Conservation (phyloP, 2,329 filamentous ascomycete genomes). For the Pleoardoris graminearum region DNA sequence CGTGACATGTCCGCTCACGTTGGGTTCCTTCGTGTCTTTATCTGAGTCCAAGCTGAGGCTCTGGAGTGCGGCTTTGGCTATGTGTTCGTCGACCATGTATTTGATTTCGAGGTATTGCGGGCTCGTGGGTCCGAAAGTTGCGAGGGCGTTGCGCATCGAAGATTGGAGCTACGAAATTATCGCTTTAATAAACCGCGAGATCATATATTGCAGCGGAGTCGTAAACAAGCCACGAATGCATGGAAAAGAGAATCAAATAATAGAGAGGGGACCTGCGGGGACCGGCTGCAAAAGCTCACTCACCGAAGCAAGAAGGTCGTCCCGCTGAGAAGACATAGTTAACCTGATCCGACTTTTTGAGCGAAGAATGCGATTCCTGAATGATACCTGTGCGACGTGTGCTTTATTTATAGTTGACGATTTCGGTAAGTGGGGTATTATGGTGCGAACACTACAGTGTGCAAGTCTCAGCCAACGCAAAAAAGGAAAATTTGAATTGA, state of each 20-base stretch:
- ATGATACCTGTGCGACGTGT: neutral
- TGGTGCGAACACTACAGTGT: no score
- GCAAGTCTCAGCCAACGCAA: no score
- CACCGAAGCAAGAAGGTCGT: constrained; percentile 36
- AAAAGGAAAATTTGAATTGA: no score
- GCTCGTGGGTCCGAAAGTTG: constrained; percentile 39
- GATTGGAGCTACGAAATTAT: constrained; percentile 34
- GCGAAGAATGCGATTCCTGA: neutral
- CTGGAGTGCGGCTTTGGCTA: constrained; percentile 29
- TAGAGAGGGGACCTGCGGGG: neutral
- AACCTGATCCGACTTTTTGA: no score
- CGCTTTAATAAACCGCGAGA: neutral
- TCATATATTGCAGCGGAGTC: no score
- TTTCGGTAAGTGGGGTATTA: no score
- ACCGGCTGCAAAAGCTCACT: constrained; percentile 8
- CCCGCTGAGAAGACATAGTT: constrained; percentile 27
- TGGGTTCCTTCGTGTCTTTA: neutral
- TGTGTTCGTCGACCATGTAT: constrained; percentile 37
- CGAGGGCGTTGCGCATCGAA: constrained; percentile 40
- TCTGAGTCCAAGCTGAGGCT: constrained; percentile 9
- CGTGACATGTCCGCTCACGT: constrained; percentile 8
- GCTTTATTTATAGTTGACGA: no score
- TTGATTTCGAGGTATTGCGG: constrained; percentile 37
- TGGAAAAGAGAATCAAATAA: neutral
- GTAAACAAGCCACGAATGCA: no score